Conservation (phyloP, 2,329 filamentous ascomycete species). For the Chaetomium olivaceum region DNA sequence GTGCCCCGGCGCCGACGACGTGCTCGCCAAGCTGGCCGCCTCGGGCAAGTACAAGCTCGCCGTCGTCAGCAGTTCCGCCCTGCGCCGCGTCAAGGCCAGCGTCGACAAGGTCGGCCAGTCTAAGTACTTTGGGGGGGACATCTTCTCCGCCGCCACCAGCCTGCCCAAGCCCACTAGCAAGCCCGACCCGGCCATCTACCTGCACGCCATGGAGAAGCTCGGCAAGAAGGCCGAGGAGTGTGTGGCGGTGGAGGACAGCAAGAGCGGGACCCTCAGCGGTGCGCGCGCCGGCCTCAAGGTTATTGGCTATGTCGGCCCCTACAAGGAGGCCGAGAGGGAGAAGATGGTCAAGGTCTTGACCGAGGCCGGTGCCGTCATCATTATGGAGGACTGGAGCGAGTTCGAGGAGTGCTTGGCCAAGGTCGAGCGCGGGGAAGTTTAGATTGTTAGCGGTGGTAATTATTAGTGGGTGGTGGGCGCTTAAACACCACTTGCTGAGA, state of each 20-base stretch:
- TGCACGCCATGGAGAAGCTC: slow-evolving; percentile 72
- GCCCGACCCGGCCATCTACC: slow-evolving; percentile 87
- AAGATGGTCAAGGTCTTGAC: slow-evolving; percentile 65
- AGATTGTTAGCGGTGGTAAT: neutral
- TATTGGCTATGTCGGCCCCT: slow-evolving; percentile 84
- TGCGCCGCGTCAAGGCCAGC: slow-evolving; percentile 74
- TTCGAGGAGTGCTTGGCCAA: slow-evolving; percentile 51
- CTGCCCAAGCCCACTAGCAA: slow-evolving; percentile 81
- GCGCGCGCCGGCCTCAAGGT: slow-evolving; percentile 76
- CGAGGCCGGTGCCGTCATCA: slow-evolving; percentile 61
- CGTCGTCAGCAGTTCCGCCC: slow-evolving; percentile 79
- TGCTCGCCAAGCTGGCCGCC: slow-evolving; percentile 64
- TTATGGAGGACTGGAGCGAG: slow-evolving; percentile 63
- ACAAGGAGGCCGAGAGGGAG: slow-evolving; percentile 60
- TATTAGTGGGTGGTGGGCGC: neutral
- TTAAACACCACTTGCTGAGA: no score
- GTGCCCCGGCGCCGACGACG: slow-evolving; percentile 67
- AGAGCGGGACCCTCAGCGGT: slow-evolving; percentile 74
- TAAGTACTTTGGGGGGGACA: slow-evolving; percentile 74
- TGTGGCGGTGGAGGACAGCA: slow-evolving; percentile 85
- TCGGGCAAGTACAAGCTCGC: slow-evolving; percentile 69
- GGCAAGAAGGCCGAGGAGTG: slow-evolving; percentile 70
- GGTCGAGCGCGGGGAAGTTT: slow-evolving; percentile 45
- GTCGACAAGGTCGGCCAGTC: slow-evolving; percentile 78
- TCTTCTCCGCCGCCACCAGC: slow-evolving; percentile 82